Evolutionary conservation across 805 yeast species (phyloP), one percentile per base, ranked within the genome.

Genomic region (Ogataea paraovalis): DNA sequence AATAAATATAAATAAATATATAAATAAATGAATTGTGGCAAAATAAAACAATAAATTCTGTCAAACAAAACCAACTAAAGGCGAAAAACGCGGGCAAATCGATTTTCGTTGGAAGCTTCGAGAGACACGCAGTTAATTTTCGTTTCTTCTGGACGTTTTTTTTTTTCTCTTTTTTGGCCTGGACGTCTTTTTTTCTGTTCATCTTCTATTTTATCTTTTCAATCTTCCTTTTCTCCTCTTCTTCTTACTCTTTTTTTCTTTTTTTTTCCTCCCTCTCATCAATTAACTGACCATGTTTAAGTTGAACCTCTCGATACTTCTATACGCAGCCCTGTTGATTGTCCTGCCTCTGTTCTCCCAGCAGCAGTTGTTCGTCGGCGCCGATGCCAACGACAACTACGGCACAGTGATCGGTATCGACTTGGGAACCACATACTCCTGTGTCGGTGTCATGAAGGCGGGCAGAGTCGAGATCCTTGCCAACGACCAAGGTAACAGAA

Each of bases 401-500:
- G 69, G 69, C 43, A 65, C 69, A 1, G 92, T 86, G 42, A 87
- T 82, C 60, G 90, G 98, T 73, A 92, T 92, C 65, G 96, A 89
- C 79, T 81, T 84, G 71, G 91, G 91, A 74, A 84, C 91, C 50
- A 89, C 96, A 50, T 89, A 89, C 77, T 89, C 96, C 44, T 90
- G 97, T 82, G 97, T 90, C 54, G 97, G 96, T 61, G 95, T 89
- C 67, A 89, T 89, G 78, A 78, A 89, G 62, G 87, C 87, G 66
- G 95, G 92, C 60, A 79, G 87, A 68, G 97, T 91, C 45, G 97
- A 91, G 74, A 91, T 90, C 71, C 87, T 90, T 67, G 96, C 97
- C 64, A 90, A 90, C 70, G 97, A 91, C 72, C 97, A 90, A 78
- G 97, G 97, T 83, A 90, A 90, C 82, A 88, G 97, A 80, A 90